Conservation (phyloP, 2,329 filamentous ascomycete species). For the Aspergillus vadensis region DNA sequence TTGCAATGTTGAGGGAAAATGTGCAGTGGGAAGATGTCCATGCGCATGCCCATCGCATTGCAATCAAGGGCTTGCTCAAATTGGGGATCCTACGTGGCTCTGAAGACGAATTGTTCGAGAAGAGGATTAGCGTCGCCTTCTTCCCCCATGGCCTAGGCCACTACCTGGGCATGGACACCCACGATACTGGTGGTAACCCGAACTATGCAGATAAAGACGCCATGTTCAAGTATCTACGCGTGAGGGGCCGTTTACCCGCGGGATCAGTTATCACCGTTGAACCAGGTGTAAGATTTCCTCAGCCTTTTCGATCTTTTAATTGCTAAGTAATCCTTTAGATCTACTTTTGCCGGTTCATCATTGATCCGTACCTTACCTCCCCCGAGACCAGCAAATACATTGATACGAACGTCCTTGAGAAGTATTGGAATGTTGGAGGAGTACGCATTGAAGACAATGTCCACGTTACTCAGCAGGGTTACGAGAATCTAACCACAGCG, state of each 20-base stretch:
- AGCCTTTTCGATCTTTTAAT: not conserved
- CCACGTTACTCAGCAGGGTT: conserved; percentile 73
- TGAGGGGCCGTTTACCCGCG: conserved; percentile 72
- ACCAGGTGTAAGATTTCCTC: conserved; percentile 68
- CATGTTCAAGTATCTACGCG: conserved; percentile 84
- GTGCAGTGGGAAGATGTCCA: conserved; percentile 73
- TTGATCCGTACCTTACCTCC: conserved; percentile 75
- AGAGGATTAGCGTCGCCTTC: conserved; percentile 83
- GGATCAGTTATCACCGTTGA: conserved; percentile 91
- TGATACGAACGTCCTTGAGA: conserved; percentile 68
- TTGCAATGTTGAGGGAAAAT: conserved; percentile 68
- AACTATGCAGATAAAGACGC: conserved; percentile 77
- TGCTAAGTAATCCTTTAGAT: conserved; percentile 51
- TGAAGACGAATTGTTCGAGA: conserved; percentile 72
- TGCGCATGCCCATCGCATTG: conserved; percentile 70
- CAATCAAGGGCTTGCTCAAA: conserved; percentile 67
- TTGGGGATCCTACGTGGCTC: conserved; percentile 70
- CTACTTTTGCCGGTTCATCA: conserved; percentile 90
- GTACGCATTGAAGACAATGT: conserved; percentile 93
- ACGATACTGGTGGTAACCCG: conserved; percentile 78
- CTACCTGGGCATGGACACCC: conserved; percentile 89
- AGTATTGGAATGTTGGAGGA: conserved; percentile 87
- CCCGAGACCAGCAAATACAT: conserved; percentile 75
- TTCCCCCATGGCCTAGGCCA: conserved; percentile 90
- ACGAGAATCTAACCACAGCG: conserved; percentile 79